Evolutionary conservation across 1,284 basidiomycete genomes (phyloP).

Genomic region (Sanghuangporus baumii): DNA sequence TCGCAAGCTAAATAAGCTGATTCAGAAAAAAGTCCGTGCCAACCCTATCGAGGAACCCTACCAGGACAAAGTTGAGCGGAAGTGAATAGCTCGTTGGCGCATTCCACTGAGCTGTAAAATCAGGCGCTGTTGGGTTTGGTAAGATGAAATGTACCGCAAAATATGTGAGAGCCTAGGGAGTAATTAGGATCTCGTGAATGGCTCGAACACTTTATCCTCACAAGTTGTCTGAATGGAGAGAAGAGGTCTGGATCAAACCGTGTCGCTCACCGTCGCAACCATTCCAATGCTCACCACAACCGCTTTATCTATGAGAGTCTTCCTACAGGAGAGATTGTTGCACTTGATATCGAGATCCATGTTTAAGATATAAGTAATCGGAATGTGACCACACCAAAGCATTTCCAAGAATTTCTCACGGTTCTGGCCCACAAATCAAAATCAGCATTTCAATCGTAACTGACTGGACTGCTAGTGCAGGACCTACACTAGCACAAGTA

Average conservation of each 20-base stretch:
- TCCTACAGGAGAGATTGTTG: constrained; percentile 68
- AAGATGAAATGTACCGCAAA: constrained; percentile 52
- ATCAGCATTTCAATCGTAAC: no score
- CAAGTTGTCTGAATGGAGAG: constrained; percentile 11
- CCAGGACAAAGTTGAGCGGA: constrained; percentile 72
- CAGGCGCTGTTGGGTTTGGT: not conserved
- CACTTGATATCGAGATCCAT: constrained; percentile 59
- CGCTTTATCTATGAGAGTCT: constrained; percentile 63
- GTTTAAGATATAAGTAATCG: not conserved
- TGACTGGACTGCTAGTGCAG: no score
- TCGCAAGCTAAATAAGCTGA: constrained; percentile 58
- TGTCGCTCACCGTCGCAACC: not conserved
- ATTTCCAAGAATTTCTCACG: no score
- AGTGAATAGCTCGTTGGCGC: constrained; percentile 78
- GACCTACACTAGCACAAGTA: no score
- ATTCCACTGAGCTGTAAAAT: constrained; percentile 47
- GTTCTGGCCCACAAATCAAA: no score
- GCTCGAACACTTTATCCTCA: not conserved
- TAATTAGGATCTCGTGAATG: not conserved
- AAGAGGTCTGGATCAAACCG: not conserved
- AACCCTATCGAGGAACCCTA: constrained; percentile 21
- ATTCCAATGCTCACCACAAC: constrained; percentile 56
- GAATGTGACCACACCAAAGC: no score
- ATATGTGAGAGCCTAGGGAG: constrained; percentile 68
- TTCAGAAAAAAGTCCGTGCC: not conserved